Conservation (phyloP, 257 asterid species). For the Mitragyna speciosa region DNA sequence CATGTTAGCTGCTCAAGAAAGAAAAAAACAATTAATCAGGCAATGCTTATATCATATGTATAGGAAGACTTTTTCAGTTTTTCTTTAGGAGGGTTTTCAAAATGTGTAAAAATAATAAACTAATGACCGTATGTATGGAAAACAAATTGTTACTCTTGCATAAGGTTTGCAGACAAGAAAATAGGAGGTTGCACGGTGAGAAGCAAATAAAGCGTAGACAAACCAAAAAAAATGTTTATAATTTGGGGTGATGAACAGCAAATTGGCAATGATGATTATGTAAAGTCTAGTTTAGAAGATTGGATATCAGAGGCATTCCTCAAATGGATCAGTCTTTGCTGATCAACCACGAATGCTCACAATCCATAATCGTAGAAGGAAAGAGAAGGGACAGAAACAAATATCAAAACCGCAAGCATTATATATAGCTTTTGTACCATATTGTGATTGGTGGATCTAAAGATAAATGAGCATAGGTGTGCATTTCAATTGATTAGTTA, state of each 20-base stretch:
- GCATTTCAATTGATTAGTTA: too few relatives aligned
- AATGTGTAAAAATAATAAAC: not conserved
- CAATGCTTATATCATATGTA: not conserved
- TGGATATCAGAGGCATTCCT: not conserved
- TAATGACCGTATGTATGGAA: not conserved
- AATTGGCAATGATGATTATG: not conserved
- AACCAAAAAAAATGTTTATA: not conserved
- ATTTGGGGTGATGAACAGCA: too few relatives aligned
- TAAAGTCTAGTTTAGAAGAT: not conserved
- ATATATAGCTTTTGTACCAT: not conserved
- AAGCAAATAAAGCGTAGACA: not conserved
- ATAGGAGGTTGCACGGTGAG: too few relatives aligned
- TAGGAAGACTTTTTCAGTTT: not conserved
- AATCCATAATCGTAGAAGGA: not conserved
- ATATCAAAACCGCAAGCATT: not conserved
- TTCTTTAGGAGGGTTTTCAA: not conserved
- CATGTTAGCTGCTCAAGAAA: conserved; percentile 45
- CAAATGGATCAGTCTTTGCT: not conserved
- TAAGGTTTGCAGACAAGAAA: too few relatives aligned
- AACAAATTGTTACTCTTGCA: not conserved
- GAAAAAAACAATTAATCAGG: not conserved
- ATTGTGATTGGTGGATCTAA: too few relatives aligned
- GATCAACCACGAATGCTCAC: not conserved
- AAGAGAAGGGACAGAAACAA: not conserved
- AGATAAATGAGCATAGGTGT: too few relatives aligned